Evolutionary conservation across 2,329 filamentous ascomycete species (phyloP).

Genomic region (Diplodia seriata): DNA sequence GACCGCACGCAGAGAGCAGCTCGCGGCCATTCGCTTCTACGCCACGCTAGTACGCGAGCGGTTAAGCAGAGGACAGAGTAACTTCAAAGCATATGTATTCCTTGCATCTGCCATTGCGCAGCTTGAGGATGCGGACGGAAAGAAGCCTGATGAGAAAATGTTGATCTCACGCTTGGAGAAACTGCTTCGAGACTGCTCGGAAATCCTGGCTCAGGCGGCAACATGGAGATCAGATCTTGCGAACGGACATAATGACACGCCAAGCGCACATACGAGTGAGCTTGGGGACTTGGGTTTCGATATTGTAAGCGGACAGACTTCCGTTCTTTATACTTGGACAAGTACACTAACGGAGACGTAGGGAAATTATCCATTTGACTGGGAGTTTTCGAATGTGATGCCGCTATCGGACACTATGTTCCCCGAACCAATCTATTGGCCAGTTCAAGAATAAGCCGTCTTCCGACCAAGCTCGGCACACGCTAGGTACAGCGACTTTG

Average conservation of each 20-base stretch:
- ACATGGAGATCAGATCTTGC: neutral
- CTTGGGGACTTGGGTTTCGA: slow-evolving; percentile 7
- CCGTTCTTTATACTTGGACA: no score
- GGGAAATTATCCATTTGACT: neutral
- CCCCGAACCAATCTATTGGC: neutral
- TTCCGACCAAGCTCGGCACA: neutral
- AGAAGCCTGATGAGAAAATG: neutral
- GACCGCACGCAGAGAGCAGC: neutral
- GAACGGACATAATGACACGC: neutral
- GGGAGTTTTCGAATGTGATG: neutral
- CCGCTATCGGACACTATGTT: neutral
- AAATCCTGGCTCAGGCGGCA: neutral
- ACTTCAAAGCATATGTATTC: slow-evolving; percentile 21
- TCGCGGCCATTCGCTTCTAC: neutral
- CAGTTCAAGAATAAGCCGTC: neutral
- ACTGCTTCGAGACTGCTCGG: slow-evolving; percentile 7
- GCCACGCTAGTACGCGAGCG: neutral
- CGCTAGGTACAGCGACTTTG: neutral
- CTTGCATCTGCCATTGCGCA: neutral
- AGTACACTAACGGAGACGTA: neutral
- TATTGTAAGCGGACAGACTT: neutral
- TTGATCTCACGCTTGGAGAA: neutral
- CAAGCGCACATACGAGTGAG: neutral
- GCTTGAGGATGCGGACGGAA: neutral
- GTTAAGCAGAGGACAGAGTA: neutral